phyloP scores from a whole-genome alignment of 139 green algal species.

The Tetradesmus lagerheimii region DNA sequence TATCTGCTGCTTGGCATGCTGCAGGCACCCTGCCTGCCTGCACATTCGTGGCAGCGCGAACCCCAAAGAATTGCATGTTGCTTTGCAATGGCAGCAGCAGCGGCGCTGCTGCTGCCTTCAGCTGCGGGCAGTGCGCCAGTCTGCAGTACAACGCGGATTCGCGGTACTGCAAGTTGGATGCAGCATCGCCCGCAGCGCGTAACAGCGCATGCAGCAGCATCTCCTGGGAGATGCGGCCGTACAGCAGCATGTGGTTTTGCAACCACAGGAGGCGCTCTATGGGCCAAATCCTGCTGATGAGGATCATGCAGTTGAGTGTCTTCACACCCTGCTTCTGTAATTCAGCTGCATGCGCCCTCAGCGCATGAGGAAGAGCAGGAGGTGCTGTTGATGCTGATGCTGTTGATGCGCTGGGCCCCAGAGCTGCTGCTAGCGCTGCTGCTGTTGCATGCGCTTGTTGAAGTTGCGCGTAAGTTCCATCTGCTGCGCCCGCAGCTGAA shows the following conservation, averaged over 20 bases:
- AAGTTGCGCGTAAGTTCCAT: too few species aligned
- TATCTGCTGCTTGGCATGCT: neutral
- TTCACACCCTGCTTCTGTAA: too few species aligned
- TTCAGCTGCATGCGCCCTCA: too few species aligned
- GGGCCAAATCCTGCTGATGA: too few species aligned
- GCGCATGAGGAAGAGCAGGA: too few species aligned
- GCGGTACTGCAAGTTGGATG: neutral
- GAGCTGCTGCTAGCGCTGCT: too few species aligned
- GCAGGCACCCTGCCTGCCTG: neutral
- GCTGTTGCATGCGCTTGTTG: too few species aligned
- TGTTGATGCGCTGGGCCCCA: too few species aligned
- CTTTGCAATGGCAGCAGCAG: neutral
- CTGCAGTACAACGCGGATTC: neutral
- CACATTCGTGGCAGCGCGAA: neutral
- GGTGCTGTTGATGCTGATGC: too few species aligned
- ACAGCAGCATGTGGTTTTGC: neutral
- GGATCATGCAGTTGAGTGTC: too few species aligned
- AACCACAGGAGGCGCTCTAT: neutral
- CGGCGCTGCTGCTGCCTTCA: neutral
- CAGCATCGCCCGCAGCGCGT: too few species aligned
- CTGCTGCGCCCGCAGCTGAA: neutral
- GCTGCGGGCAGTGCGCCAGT: neutral
- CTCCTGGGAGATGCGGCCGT: neutral
- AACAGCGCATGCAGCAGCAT: neutral
- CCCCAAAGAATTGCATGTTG: neutral